These are phyloP conservation scores for Suaeda aralocaspica DNA, from an alignment of 148 eudicot species.

Conservation along the genomic window DNA sequence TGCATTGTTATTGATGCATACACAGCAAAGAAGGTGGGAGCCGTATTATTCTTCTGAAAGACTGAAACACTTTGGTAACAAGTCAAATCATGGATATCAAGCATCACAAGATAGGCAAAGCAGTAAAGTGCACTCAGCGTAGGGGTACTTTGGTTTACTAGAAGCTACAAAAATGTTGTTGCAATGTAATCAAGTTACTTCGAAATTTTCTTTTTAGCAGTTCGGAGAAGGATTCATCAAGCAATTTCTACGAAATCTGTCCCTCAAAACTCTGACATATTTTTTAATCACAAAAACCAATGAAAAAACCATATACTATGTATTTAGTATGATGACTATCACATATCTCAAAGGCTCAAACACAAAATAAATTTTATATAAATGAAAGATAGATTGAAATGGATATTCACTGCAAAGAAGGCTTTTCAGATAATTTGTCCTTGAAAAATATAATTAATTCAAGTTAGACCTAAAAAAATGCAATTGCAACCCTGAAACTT, in stretches of 20 bases:
- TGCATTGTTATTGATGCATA: too few relatives aligned
- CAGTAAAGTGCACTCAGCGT: not conserved
- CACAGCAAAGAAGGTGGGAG: not conserved
- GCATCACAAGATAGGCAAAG: not conserved
- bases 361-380: too few relatives aligned
- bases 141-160: not conserved
- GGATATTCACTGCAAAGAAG: too few relatives aligned
- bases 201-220: not conserved
- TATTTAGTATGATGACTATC: not conserved
- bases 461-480: too few relatives aligned
- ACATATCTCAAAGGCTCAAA: slow-evolving; percentile 2
- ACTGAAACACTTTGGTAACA: too few relatives aligned
- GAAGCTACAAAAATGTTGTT: not conserved
- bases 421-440: too few relatives aligned
- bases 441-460: too few relatives aligned
- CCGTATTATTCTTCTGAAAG: too few relatives aligned
- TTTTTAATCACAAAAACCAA: not conserved
- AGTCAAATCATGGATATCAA: too few relatives aligned
- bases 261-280: not conserved
- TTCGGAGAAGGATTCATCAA: not conserved
- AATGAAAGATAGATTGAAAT: too few relatives aligned
- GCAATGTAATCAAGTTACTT: not conserved
- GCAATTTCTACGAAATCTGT: too few relatives aligned
- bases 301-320: not conserved
- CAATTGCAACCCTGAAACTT: too few relatives aligned